A percentile compares a stretch with the other conserved stretches of the same genome.
Evolutionary conservation across 441 rosid genomes (phyloP).

Genomic region (Populus hybrid): DNA sequence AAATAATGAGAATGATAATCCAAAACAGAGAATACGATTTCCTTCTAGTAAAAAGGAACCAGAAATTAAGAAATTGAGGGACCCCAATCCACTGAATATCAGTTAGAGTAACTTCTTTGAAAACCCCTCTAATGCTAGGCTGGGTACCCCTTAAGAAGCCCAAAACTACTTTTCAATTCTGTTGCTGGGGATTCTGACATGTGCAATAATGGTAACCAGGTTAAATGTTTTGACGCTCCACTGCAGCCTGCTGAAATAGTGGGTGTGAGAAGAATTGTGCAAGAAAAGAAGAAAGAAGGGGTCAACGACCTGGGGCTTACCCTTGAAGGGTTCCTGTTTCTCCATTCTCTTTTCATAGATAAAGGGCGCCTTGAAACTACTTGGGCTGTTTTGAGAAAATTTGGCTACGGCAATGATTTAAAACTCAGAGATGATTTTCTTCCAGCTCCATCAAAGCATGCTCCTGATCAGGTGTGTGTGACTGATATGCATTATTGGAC

Average conservation of each 20-base stretch:
- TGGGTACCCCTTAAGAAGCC: neutral
- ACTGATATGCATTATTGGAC: conserved; percentile 2
- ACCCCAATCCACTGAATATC: neutral
- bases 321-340: conserved; percentile 80
- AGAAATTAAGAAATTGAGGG: neutral
- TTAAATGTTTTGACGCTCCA: conserved; percentile 88
- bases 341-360: conserved; percentile 88
- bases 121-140: neutral
- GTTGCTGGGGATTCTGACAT: conserved; percentile 15
- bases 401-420: conserved; percentile 68
- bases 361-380: conserved; percentile 90
- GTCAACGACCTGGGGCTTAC: conserved; percentile 88
- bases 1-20: neutral
- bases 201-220: conserved; percentile 43
- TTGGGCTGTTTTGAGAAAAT: conserved; percentile 85
- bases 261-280: conserved; percentile 79
- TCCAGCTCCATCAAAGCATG: conserved; percentile 56
- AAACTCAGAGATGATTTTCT: conserved; percentile 67
- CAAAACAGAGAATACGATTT: neutral
- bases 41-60: neutral
- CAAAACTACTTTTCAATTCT: neutral
- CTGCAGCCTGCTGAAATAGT: conserved; percentile 87
- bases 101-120: neutral
- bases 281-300: conserved; percentile 66
- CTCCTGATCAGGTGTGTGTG: conserved; percentile 73